These are phyloP conservation scores for Boletellus sp. DNA, from an alignment of 768 basidiomycete genomes.

Conservation along the genomic window DNA sequence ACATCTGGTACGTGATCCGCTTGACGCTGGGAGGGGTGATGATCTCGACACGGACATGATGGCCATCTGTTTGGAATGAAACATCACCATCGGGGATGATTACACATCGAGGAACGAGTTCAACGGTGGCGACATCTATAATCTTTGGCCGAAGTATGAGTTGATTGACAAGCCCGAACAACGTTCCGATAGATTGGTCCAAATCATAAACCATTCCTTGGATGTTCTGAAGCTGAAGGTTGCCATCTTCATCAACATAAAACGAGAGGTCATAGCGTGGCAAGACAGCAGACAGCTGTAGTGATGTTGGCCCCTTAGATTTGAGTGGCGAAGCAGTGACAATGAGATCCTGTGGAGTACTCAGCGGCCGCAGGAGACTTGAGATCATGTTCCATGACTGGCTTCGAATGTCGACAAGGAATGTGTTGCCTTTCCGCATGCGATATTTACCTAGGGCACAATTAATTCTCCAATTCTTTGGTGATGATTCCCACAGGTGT, in stretches of 20 bases:
- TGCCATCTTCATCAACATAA: constrained; percentile 26
- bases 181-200: constrained; percentile 37
- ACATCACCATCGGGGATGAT: constrained; percentile 37
- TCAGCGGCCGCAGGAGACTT: constrained; percentile 11
- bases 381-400: constrained; percentile 21
- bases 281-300: constrained; percentile 28
- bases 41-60: constrained; percentile 13
- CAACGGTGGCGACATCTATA: background rate
- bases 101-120: constrained; percentile 17
- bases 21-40: background rate
- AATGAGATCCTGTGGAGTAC: constrained; percentile 10
- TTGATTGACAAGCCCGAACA: constrained; percentile 38
- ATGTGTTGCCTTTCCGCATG: background rate
- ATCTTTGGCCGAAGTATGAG: constrained; percentile 36
- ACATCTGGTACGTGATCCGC: constrained; percentile 23
- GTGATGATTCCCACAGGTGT: constrained; percentile 13
- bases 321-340: constrained; percentile 5
- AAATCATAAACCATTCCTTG: constrained; percentile 38
- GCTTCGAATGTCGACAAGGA: constrained; percentile 26
- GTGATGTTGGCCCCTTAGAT: background rate
- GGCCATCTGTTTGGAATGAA: background rate
- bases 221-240: constrained; percentile 38
- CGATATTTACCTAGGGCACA: background rate
- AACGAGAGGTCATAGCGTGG: constrained; percentile 41
- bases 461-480: constrained; percentile 21